Conservation (phyloP, 2,329 filamentous ascomycete genomes). For the Xylariales sp. region DNA sequence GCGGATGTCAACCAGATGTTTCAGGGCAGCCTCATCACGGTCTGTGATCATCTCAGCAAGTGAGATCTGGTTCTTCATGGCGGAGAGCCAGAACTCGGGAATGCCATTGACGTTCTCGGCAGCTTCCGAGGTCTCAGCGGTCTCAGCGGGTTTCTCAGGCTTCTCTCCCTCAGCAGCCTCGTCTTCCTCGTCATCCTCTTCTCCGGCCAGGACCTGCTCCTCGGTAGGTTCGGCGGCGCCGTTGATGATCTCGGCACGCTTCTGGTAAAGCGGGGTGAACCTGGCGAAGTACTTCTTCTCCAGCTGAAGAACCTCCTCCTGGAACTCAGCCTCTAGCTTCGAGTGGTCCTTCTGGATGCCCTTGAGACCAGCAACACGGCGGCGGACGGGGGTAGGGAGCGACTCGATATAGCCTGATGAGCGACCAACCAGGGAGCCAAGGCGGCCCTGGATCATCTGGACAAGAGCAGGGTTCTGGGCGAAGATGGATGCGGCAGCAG, state of each 20-base stretch:
- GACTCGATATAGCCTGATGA: constrained; percentile 98
- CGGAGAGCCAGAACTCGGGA: constrained; percentile 98
- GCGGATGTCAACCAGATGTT: constrained; percentile 84
- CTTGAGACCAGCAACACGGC: constrained; percentile 91
- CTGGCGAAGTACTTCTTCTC: constrained; percentile 99
- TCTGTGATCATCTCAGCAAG: constrained; percentile 99
- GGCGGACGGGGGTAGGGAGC: constrained; percentile 81
- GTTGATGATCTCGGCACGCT: constrained; percentile 90
- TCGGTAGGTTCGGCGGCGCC: constrained; percentile 80
- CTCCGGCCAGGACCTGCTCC: constrained; percentile 79
- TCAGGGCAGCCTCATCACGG: constrained; percentile 89
- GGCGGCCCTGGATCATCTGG: constrained; percentile 95
- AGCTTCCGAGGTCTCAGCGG: constrained; percentile 49
- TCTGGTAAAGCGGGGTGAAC: constrained; percentile 95
- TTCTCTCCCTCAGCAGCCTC: constrained; percentile 52
- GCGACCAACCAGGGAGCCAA: constrained; percentile 85
- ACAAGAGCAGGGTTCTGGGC: constrained; percentile 93
- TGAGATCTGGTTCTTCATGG: constrained; percentile 99
- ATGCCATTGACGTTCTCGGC: constrained; percentile 67
- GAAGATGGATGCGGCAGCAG: constrained; percentile 84
- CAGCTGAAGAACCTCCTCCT: constrained; percentile 94
- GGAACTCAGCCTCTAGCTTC: constrained; percentile 96
- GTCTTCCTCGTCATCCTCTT: constrained; percentile 70
- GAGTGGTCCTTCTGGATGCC: constrained; percentile 98
- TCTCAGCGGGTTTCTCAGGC: constrained; percentile 50